Base-by-base conservation (phyloP, 495 filamentous ascomycete species). In the Polyplosphaeria fusca region DNA sequence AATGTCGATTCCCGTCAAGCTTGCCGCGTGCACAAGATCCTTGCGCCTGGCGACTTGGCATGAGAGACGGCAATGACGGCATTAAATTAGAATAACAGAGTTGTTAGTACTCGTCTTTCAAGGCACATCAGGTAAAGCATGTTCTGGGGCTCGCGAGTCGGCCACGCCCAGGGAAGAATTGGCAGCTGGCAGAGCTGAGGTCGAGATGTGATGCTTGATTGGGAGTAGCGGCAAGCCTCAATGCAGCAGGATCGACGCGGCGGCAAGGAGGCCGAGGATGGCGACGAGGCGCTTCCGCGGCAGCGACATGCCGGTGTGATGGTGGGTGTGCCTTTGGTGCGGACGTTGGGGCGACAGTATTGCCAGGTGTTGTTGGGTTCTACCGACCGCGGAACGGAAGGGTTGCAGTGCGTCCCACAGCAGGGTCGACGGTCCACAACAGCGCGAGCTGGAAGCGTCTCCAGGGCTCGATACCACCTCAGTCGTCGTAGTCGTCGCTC, bases 1-100 rank as follows among this genome's bases (percentile, higher is more conserved):
- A 51, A 70, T 61, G 37, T 67, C 64, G 55, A 70, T 63, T 24
- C 60, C 63, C 42, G 66, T 67, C 43, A 68, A 32, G 55, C 68
- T 65, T 20, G 68, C 63, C 7, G 68, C 68, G 12, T 62, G 52
- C 16, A 70, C 19, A 4, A 68, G 52, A 19, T 42, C 60, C 25
- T 64, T 56, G 16, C 63, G 49, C 13, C 68, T 53, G 66, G 56
- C 3, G 68, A 68, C n/a, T 44, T 38, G 9, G 60, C 54, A 30
- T 55, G 53, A 11, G 67, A 70, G 5, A 70, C 66, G 40, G 65
- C 67, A 12, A 68, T 4, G 23, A 70, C 53, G n/a, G 66, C 67
- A 23, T 66, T 55, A 51, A 58, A 61, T 53, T 62, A 26, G 11
- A 25, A 14, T 26, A 35, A 35, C 30, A 27, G 25, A n/a, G 23